Evolutionary conservation across 148 eudicot genomes (phyloP), one percentile per base, ranked within the genome.

Genomic region (Mesembryanthemum crystallinum): DNA sequence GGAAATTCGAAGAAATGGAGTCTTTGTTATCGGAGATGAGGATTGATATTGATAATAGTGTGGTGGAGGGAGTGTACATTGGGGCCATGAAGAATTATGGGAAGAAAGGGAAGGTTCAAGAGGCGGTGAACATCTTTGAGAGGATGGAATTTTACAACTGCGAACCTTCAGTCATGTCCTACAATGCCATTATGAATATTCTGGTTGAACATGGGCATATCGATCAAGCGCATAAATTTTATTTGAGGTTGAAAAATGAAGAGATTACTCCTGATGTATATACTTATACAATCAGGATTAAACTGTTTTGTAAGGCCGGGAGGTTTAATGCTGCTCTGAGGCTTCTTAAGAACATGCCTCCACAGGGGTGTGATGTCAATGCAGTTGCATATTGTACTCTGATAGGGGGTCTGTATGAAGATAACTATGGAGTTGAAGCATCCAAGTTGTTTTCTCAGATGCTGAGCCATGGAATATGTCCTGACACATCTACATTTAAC

Each of bases 131-230:
- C 69, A 83, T 92, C 80, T 94, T 94, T 85, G 98, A 94, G 80
- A 92, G 92, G 85, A 94, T 94, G 98, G 98, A 94, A 72, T 94
- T 94, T 71, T 92, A 89, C 69, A 76, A 87, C 39, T 92, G 97
- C 32, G 88, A 90, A 60, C 96, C 89, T 1, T 84, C 93, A 0
- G 90, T 92, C 12, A 80, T 72, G 57, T 88, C 96, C 1, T 88
- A 92, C 75, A 94, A 92, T 70, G 82, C 89, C 0, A 87, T 94
- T 35, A 94, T 94, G 96, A 94, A 94, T 83, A 81, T 89, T n/a
- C 78, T 92, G 85, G 86, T 94, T 58, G 97, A 92, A 49, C 79
- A 83, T 75, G 83, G 85, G 69, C 85, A 82, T 73, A 90, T 85
- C 76, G 82, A 87, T 76, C 98, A 94, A 81, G 98, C 96, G 10